Base-by-base conservation (phyloP, 1,284 basidiomycete species). In the Cutaneotrichosporon sp. region DNA sequence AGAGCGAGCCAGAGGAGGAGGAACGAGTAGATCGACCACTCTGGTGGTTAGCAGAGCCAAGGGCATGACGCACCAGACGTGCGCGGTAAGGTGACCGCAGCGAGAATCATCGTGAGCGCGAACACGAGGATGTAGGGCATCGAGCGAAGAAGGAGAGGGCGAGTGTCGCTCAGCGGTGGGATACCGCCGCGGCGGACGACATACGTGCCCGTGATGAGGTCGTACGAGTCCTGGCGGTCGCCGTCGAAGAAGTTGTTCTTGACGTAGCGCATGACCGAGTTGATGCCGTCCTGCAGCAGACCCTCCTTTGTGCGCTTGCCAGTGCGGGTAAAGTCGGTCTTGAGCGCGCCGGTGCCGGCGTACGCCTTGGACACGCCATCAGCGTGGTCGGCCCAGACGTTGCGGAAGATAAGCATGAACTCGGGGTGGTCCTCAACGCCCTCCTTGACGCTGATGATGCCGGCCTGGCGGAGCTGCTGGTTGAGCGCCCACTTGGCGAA, bases 191-290 rank as follows among this genome's bases (percentile, higher is more conserved):
- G 87, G 69, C 86, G 84, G 20, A 92, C 90, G 33, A 87, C 83
- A 91, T 93, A 99, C 6, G 86, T 84, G 10, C 97, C 97, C 7
- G 94, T 95, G 69, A 99, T 84, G 62, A 99, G 84, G 77, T 99
- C 97, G 74, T 91, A 95, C 2, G 89, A 92, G 79, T 97, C 94
- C 87, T 94, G 94, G 72, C 95, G 83, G 56, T 92, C 85, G 7
- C 97, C 97, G 77, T 99, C 97, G 72, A 97, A 91, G 81, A 93
- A 95, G 78, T 97, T 99, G 83, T 99, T 99, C 83, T 90, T 94
- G 68, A 97, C 74, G 76, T 99, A 99, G 64, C 97, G 87, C 80
- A 88, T 84, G 2, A 88, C 77, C 20, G 90, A 90, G 79, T 98
- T 99, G 78, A 88, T 82, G 1, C 92, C 92, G 79, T 99, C 97